A percentile compares a stretch with the other conserved stretches of the same genome.
phyloP scores from a whole-genome alignment of 352 stramenopile species.

The Aphanomyces euteiches region DNA sequence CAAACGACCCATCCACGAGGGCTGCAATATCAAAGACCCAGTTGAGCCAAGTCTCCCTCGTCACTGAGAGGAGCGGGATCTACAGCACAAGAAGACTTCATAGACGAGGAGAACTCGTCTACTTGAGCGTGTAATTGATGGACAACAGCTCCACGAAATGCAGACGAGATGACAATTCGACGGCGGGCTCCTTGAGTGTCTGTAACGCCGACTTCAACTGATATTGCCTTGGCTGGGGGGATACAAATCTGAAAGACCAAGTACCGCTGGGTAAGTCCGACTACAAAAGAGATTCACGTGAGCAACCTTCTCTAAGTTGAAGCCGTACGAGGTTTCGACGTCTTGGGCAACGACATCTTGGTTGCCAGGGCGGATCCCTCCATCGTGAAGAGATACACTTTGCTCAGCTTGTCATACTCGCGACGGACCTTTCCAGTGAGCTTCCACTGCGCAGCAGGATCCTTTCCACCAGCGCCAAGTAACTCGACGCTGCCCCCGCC shows the following conservation, averaged over 20 bases:
- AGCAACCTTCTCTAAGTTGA: not conserved
- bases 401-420: conserved; percentile 76
- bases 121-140: conserved; percentile 35
- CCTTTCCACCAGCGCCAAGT: conserved; percentile 70
- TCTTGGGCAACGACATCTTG: conserved; percentile 78
- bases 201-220: conserved; percentile 70
- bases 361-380: conserved; percentile 63
- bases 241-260: conserved; percentile 64
- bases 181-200: conserved; percentile 71
- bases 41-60: conserved; percentile 73
- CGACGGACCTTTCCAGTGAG: conserved; percentile 73
- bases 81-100: conserved; percentile 45
- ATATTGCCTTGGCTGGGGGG: conserved; percentile 60
- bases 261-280: conserved; percentile 73
- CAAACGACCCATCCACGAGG: conserved; percentile 57
- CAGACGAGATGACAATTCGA: conserved; percentile 71
- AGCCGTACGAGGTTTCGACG: conserved; percentile 23
- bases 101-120: not conserved
- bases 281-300: not conserved
- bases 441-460: conserved; percentile 62
- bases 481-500: conserved; percentile 78
- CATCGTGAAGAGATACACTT: conserved; percentile 71
- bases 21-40: conserved; percentile 69
- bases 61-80: conserved; percentile 50
- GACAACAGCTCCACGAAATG: conserved; percentile 61